These are phyloP conservation scores for Blakeslea trispora DNA, from an alignment of 371 early-diverging fungal species.

Conservation along the genomic window DNA sequence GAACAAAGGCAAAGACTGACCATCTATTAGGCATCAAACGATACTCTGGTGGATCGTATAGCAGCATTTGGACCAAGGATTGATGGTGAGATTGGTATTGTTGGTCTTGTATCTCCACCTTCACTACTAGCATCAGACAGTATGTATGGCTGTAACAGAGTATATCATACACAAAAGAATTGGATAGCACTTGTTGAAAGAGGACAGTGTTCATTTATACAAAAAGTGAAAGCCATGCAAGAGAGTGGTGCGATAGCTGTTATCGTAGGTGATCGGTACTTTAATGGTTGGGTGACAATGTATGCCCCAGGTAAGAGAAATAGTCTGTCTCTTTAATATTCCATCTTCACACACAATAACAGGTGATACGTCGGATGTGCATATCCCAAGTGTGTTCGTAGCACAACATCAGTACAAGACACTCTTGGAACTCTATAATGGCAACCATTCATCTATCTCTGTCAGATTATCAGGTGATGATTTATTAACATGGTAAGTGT, in stretches of 20 bases:
- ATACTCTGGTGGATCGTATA: conserved; percentile 63
- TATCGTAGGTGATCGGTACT: conserved; percentile 85
- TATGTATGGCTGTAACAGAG: conserved; percentile 38
- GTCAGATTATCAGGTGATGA: conserved; percentile 47
- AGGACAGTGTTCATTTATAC: conserved; percentile 85
- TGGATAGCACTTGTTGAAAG: conserved; percentile 89
- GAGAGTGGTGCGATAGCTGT: conserved; percentile 83
- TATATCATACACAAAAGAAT: conserved; percentile 31
- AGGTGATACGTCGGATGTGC: conserved; percentile 78
- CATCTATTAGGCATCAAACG: conserved; percentile 56
- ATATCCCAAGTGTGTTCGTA: conserved; percentile 80
- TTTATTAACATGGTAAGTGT: conserved; percentile 52
- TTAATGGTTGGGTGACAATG: conserved; percentile 84
- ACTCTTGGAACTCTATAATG: conserved; percentile 39
- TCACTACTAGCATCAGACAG: conserved; percentile 13
- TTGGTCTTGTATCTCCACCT: conserved; percentile 47
- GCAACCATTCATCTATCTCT: conserved; percentile 36
- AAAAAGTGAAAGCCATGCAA: conserved; percentile 90
- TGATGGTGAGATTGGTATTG: conserved; percentile 40
- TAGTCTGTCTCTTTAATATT: no score
- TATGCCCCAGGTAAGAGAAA: conserved; percentile 76
- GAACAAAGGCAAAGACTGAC: not conserved
- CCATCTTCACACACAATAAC: no score
- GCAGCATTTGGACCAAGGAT: conserved; percentile 74
- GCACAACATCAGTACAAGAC: conserved; percentile 70